Evolutionary conservation across 1,139 yeast species (phyloP).

Genomic region (Schizosaccharomyces versatilis): DNA sequence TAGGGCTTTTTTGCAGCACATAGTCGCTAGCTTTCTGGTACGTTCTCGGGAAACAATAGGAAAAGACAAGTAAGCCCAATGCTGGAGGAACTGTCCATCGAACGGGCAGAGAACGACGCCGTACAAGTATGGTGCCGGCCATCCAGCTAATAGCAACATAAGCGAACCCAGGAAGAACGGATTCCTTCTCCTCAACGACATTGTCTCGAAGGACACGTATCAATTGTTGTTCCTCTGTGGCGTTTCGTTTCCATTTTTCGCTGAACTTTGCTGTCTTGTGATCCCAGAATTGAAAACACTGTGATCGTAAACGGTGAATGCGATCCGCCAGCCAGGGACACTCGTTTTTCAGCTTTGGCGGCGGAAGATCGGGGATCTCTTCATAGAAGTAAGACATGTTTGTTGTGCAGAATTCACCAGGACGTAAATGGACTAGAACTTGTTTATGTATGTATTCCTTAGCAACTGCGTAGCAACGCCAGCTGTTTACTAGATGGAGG

Average conservation of each 20-base stretch:
- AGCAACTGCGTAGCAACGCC: too few species aligned
- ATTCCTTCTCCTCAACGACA: neutral
- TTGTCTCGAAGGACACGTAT: neutral
- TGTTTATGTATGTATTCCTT: too few species aligned
- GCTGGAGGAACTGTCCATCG: neutral
- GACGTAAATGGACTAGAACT: too few species aligned
- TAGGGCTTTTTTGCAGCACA: too few species aligned
- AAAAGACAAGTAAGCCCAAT: neutral
- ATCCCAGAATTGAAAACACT: neutral
- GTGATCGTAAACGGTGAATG: neutral
- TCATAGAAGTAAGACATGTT: neutral
- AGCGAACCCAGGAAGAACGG: neutral
- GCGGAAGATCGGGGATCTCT: neutral
- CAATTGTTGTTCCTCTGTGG: neutral
- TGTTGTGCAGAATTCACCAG: neutral
- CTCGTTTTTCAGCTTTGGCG: neutral
- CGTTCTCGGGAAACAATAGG: neutral
- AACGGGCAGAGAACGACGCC: neutral
- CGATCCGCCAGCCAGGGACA: conserved; percentile 1
- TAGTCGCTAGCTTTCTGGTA: neutral
- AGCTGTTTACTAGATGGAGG: too few species aligned
- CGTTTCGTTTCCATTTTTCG: neutral
- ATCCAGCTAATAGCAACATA: neutral
- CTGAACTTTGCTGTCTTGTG: neutral
- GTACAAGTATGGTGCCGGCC: neutral